Evolutionary conservation across 495 filamentous ascomycete species (phyloP), one percentile per base, ranked within the genome.

Genomic region (Saxispiralis lemnorum): DNA sequence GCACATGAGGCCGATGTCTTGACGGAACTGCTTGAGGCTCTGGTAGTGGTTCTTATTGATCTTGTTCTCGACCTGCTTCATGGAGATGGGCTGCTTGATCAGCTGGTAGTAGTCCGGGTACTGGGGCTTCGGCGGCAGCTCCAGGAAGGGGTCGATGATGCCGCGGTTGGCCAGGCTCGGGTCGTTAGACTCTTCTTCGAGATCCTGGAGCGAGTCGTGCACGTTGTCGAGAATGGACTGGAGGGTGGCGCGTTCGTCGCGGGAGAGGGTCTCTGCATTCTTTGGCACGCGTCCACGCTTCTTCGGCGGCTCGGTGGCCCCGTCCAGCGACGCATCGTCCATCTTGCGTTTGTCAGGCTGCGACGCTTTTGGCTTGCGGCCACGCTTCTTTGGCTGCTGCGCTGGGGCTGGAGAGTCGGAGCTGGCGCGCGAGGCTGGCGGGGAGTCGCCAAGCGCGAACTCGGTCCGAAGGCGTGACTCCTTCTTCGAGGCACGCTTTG

Each of bases 101-200:
- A 95, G 74, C 59, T 83, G 63, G 60, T 95, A 96, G 59, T 97
- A 97, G 52, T 95, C 86, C 6, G 82, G 78, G 58, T 88, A 96
- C 20, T 80, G 72, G 14, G 73, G 75, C 60, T 80, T 87, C n/a
- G 83, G 76, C 15, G 88, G 87, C 14, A 93, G 69, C 54, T 85
- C 84, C 60, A 95, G 71, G 60, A 97, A 97, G 0, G 88, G 89
- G 32, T 87, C 89, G 41, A 93, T 95, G 58, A 95, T 81, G 16
- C 82, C 66, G 41, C 87, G 81, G 38, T 75, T 64, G 21, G 65
- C 59, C n/a, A 76, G 68, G 9, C 71, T 72, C 7, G 64, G 59
- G 31, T 83, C 76, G 11, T 71, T 71, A 24, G 66, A 68, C 35
- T 54, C 49, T 37, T 67, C 66, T 52, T 92, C 83, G 43, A 95